Conservation (phyloP, 331 rosid genomes). For the Spiraea crenata region DNA sequence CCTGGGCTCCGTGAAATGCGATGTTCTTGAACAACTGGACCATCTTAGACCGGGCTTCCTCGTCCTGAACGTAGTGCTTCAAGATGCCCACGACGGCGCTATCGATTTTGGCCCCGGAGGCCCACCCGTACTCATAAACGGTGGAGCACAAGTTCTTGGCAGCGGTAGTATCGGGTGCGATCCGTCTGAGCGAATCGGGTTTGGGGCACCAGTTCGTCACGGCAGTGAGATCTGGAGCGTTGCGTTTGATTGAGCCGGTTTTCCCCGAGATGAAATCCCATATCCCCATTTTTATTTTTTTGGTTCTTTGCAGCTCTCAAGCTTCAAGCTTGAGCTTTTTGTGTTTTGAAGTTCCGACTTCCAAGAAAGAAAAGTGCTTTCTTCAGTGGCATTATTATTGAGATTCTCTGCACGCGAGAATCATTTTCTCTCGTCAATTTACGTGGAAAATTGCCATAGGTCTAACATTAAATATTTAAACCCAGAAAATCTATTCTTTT, state of each 20-base stretch:
- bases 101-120: slow-evolving; percentile 8
- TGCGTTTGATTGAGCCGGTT: slow-evolving; percentile 3
- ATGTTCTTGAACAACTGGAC: neutral
- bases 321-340: no score
- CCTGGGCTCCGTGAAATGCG: neutral
- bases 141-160: slow-evolving; percentile 2
- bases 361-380: no score
- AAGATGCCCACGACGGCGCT: neutral
- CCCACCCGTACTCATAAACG: neutral
- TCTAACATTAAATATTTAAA: no score
- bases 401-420: no score
- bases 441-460: no score
- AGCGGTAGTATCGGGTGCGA: slow-evolving; percentile 5
- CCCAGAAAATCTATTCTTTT: no score
- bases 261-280: neutral
- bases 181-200: neutral
- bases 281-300: slow-evolving; percentile 16
- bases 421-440: no score
- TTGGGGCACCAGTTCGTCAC: neutral
- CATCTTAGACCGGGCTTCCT: slow-evolving; percentile 4
- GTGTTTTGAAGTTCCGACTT: no score
- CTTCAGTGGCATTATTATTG: no score
- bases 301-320: neutral
- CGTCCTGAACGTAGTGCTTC: neutral
- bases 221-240: neutral